A percentile compares a stretch with the other conserved stretches of the same genome.
Conservation (phyloP, 75 land plant genomes). For the Cryptomeria japonica region DNA sequence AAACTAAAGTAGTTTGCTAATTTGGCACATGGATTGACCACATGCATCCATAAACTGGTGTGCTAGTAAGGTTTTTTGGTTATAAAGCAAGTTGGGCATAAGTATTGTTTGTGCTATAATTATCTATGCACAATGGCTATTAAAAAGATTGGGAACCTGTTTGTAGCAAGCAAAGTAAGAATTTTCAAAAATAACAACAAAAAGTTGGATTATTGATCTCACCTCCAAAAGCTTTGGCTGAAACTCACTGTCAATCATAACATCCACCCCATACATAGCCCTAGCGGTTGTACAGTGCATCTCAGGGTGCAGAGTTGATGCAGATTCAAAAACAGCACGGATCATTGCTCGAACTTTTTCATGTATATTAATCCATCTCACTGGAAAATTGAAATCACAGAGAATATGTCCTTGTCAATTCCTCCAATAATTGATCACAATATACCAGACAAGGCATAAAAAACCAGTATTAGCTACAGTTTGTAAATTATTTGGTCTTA, state of each 20-base stretch:
- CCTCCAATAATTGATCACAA: neutral
- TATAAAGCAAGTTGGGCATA: neutral
- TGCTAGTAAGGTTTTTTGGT: neutral
- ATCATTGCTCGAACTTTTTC: constrained; percentile 62
- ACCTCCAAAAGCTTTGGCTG: constrained; percentile 95
- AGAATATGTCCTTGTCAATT: neutral
- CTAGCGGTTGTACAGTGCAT: constrained; percentile 83
- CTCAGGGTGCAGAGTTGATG: constrained; percentile 72
- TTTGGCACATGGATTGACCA: neutral
- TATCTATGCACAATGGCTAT: neutral
- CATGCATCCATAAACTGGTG: neutral
- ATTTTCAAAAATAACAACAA: neutral
- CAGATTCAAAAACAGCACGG: constrained; percentile 76
- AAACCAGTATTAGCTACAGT: neutral
- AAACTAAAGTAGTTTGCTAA: neutral
- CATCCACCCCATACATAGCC: constrained; percentile 96
- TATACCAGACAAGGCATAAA: neutral
- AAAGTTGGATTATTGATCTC: neutral
- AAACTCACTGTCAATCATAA: constrained; percentile 75
- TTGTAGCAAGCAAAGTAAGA: neutral
- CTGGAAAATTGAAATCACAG: constrained; percentile 43
- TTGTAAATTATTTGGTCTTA: neutral
- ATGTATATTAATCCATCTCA: constrained; percentile 87
- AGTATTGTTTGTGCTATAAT: neutral
- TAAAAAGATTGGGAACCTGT: neutral